Base-by-base conservation (phyloP, 306 rosid genomes). In the Vicia sativa region DNA sequence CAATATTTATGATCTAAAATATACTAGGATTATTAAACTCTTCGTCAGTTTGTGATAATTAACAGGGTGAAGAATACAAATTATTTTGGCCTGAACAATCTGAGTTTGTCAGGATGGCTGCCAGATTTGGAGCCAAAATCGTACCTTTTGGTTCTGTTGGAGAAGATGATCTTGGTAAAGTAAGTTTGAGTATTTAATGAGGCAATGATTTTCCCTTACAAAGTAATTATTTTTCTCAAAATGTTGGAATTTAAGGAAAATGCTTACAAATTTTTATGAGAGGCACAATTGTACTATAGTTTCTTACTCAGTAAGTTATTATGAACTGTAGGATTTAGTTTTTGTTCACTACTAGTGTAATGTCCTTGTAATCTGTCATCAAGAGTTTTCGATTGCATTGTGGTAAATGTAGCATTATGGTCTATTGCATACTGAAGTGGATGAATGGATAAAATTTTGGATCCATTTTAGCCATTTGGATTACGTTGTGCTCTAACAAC, bases 71-170 rank as follows among this genome's bases (percentile, higher is more conserved):
- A 82, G 87, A 84, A 66, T 89, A 92, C 75, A 89, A 84, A 82
- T 75, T 92, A 43, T 29, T 29, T 7, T 29, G 35, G 35, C 35
- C 35, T 29, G 35, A 29, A 29, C 35, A 29, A 29, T 29, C 35
- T 29, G 35, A 29, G 35, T 29, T 29, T 29, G 35, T 29, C 35
- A 29, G 35, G 35, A 29, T 29, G 98, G 96, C 98, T 31, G 85
- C 89, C 19, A 84, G 89, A 79, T 92, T 92, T 74, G 95, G 98
- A 81, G 92, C 96, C 71, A 92, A 84, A 85, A 92, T 92, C 42
- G 75, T 92, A 62, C 96, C 96, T 67, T 92, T 92, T 73, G 98
- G 92, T 53, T 79, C 66, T 28, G 96, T 92, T 77, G 98, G 98
- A 60, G 95, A 89, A 83, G 98, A 92, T 81, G 96, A 89, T 77